Conservation (phyloP, 306 rosid genomes). For the Dalbergia oliveri region DNA sequence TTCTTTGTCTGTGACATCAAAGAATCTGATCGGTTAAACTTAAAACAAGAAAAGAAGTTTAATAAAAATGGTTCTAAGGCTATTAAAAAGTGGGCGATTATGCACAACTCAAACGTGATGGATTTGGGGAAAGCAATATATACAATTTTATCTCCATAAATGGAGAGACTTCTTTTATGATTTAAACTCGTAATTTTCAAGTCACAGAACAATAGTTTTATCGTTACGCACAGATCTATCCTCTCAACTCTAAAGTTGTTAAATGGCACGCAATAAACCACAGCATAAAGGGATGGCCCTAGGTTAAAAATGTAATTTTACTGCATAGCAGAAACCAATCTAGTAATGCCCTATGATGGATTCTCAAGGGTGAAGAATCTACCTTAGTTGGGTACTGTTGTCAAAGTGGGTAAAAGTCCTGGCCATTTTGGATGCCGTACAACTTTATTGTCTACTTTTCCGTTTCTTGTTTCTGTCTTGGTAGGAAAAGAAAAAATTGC, state of each 20-base stretch:
- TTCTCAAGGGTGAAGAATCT: conserved; percentile 53
- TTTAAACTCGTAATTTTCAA: too few relatives aligned
- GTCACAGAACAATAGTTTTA: too few relatives aligned
- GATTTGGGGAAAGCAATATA: too few relatives aligned
- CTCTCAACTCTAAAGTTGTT: not conserved
- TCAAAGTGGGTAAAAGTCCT: conserved; percentile 37
- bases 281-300: not conserved
- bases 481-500: not conserved
- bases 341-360: conserved; percentile 44
- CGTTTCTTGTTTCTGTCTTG: conserved; percentile 26
- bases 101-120: too few relatives aligned
- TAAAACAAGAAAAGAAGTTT: not conserved
- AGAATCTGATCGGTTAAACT: conserved; percentile 2
- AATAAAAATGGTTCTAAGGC: not conserved
- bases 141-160: too few relatives aligned
- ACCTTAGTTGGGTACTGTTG: conserved; percentile 36
- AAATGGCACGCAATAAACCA: conserved; percentile 5
- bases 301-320: conserved; percentile 39
- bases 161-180: too few relatives aligned
- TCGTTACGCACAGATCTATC: too few relatives aligned
- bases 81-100: not conserved
- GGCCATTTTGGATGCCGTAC: conserved; percentile 42
- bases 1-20: conserved; percentile 23
- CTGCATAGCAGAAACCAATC: conserved; percentile 41
- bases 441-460: conserved; percentile 37